Base-by-base conservation (phyloP, 192 early-diverging fungal species). In the Funneliformis mosseae region DNA sequence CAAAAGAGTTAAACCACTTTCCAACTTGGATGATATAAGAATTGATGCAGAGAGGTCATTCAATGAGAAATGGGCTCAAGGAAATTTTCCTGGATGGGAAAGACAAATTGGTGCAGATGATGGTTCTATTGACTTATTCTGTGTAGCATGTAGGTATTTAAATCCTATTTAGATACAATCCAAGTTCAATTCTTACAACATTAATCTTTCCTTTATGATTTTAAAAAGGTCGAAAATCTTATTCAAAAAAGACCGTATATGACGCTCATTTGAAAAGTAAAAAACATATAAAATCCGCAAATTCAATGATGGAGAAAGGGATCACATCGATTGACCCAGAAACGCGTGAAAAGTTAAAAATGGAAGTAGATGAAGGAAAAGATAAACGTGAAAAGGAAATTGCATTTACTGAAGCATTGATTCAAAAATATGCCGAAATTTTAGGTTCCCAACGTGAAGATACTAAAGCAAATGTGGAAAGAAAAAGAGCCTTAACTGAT, bases 401-500 rank as follows among this genome's bases (percentile, higher is more conserved):
- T 46, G 95, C 95, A 43, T 88, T 87, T 84, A 72, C 69, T 0
- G 96, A 96, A 80, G 59, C 80, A 5, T 71, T 92, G 14, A 87
- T 97, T 16, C 79, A 82, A 41, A 88, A 88, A 46, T 93, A 94
- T 64, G 87, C 86, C 4, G 86, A 90, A 62, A 85, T 85, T 18
- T 77, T 94, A 42, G 84, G 83, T n/a, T 80, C 86, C 39, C 83
- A 84, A 62, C 83, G 92, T 23, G 91, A 94, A 25, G 96, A 97
- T 39, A 97, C 96, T 28, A 91, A 90, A 59, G 91, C 93, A 25
- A 93, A 98, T 77, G 92, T 97, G 0, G 94, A 97, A 83, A 88
- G 97, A 68, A 95, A 97, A 77, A 96, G 97, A 81, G 92, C 96
- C 27, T 85, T 99, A 64, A 97, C 96, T 16, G 95, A 94, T 41